These are phyloP conservation scores for Cyberlindnera mississippiensis DNA, from an alignment of 805 yeast genomes.

Conservation along the genomic window DNA sequence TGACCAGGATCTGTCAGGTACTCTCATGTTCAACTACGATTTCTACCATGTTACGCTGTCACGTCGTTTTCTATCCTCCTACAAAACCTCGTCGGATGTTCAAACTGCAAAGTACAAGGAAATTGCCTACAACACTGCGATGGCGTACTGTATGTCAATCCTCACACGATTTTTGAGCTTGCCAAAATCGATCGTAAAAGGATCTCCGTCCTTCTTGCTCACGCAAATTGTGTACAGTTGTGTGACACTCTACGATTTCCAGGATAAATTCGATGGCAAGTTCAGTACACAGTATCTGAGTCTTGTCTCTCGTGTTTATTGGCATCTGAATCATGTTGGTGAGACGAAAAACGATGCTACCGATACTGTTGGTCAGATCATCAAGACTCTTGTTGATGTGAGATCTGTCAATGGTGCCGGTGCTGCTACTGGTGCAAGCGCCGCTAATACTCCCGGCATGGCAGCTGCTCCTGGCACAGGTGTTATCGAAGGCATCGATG, in stretches of 20 bases:
- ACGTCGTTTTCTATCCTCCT: constrained; percentile 35
- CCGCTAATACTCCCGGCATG: too few species aligned
- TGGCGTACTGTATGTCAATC: constrained; percentile 41
- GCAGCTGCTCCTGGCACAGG: background rate
- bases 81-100: constrained; percentile 18
- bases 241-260: constrained; percentile 45
- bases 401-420: constrained; percentile 8
- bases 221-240: constrained; percentile 54
- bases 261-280: constrained; percentile 36
- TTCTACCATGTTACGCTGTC: constrained; percentile 42
- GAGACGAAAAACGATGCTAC: constrained; percentile 56
- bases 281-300: constrained; percentile 41
- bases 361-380: constrained; percentile 53
- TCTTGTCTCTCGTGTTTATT: constrained; percentile 49
- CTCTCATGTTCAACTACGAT: constrained; percentile 44
- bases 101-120: constrained; percentile 26
- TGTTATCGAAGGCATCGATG: constrained; percentile 5
- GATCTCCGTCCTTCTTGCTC: constrained; percentile 50
- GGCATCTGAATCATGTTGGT: constrained; percentile 56
- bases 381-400: constrained; percentile 41
- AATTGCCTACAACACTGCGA: constrained; percentile 38
- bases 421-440: background rate
- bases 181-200: constrained; percentile 45
- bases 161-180: constrained; percentile 41
- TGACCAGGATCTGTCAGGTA: constrained; percentile 45